Evolutionary conservation across 208 protist species (phyloP), one percentile per base, ranked within the genome.

Genomic region (Wallacemonas collosoma): DNA sequence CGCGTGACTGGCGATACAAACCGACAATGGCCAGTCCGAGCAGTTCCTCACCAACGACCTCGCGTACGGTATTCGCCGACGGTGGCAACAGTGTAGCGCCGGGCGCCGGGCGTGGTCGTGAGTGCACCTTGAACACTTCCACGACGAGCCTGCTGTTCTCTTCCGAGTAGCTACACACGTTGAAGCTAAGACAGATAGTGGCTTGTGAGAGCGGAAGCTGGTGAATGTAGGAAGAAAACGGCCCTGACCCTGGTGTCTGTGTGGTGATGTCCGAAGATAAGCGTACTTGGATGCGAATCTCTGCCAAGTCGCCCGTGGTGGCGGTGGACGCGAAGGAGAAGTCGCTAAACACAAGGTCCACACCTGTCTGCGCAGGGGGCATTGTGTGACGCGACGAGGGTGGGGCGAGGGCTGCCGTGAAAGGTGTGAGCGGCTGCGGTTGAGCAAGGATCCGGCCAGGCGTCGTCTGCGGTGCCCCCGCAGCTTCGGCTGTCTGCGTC

Each of bases 141-240:
- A 96, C 79, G 9, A 96, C 88, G 45, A 96, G 82, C 26, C 73
- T 71, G 58, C 91, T 96, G 44, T 65, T 81, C 6, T 91, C 79
- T 65, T 86, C 82, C 15, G 81, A 89, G 75, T 82, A 96, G 44
- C 79, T 63, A 45, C 83, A 80, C 26, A 96, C 82, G 54, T 72
- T 68, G 66, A 96, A 93, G 11, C 80, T 80, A 17, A 96, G 82
- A 63, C 87, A 81, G 35, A 96, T 96, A 14, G 67, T 56, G 3
- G 75, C 61, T 71, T 89, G 87, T 54, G 80, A 44, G 9, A 96
- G 68, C 2, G 91, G 91, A 17, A 96, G 79, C n/a, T 77, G 79
- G 62, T 96, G 91, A 8, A 96, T 84, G 79, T 87, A 96, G 3
- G 88, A 93, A 8, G 91, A 96, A 61, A 93, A 93, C 3, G 88